A percentile compares a stretch with the other conserved stretches of the same genome.
phyloP scores from a whole-genome alignment of 2,329 filamentous ascomycete species.

The Verticillium tricorpus region DNA sequence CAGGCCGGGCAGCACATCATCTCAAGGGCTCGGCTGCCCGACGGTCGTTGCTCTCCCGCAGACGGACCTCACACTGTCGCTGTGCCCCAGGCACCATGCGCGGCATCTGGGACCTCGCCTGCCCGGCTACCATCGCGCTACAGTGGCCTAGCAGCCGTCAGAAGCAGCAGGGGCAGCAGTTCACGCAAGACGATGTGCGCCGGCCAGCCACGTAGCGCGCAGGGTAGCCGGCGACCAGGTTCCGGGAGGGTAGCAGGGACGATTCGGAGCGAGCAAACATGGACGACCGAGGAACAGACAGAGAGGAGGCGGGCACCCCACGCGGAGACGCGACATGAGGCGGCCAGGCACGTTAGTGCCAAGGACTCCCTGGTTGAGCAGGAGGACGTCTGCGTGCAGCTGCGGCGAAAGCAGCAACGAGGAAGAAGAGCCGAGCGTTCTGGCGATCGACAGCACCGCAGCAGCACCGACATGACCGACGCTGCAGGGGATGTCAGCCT shows the following conservation, averaged over 20 bases:
- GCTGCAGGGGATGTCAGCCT: neutral
- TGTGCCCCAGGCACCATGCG: neutral
- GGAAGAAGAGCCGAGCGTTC: conserved; percentile 3
- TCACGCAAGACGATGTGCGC: neutral
- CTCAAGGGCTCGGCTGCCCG: neutral
- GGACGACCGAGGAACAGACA: neutral
- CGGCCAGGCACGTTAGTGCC: conserved; percentile 1
- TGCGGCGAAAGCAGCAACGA: conserved; percentile 8
- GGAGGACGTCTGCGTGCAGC: conserved; percentile 5
- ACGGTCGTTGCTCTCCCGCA: neutral
- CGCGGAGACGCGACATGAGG: neutral
- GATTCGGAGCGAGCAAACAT: neutral
- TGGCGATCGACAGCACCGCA: conserved; percentile 8
- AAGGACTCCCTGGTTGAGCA: neutral
- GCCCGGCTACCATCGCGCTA: neutral
- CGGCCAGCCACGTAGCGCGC: neutral
- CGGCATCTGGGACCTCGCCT: neutral
- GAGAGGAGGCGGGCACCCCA: neutral
- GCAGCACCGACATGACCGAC: neutral
- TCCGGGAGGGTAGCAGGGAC: neutral
- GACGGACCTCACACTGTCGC: neutral
- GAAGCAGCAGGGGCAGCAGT: neutral
- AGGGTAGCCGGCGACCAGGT: neutral
- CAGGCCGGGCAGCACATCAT: neutral
- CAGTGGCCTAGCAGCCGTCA: neutral